Conservation (phyloP, 805 yeast species). For the Cyberlindnera xishuangbannaensis region DNA sequence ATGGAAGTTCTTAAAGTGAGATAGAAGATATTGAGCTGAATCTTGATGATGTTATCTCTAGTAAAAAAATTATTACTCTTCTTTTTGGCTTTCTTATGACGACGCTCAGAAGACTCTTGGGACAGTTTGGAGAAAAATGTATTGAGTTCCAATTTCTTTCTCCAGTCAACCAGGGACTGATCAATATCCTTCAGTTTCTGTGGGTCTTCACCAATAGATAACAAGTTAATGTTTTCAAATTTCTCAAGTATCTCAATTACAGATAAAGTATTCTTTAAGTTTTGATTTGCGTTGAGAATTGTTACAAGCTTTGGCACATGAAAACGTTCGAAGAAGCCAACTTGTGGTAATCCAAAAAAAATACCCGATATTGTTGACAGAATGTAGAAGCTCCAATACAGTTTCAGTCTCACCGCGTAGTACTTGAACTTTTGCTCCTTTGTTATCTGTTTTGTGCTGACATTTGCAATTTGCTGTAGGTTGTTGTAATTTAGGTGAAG, state of each 20-base stretch:
- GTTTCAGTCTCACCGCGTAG: slow-evolving; percentile 29
- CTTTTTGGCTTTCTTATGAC: slow-evolving; percentile 11
- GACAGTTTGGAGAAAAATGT: slow-evolving; percentile 12
- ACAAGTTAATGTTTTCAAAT: slow-evolving; percentile 12
- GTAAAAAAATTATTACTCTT: slow-evolving; percentile 10
- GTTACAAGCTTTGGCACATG: slow-evolving; percentile 32
- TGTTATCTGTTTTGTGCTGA: slow-evolving; percentile 10
- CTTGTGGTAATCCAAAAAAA: slow-evolving; percentile 22
- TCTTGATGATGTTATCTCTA: slow-evolving; percentile 17
- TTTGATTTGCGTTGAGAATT: slow-evolving; percentile 28
- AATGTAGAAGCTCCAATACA: slow-evolving; percentile 40
- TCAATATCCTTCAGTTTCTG: slow-evolving; percentile 19
- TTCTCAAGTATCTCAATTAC: slow-evolving; percentile 27
- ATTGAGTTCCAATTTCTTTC: slow-evolving; percentile 11
- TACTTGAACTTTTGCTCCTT: slow-evolving; percentile 12
- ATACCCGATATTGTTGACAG: slow-evolving; percentile 21
- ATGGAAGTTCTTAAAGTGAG: slow-evolving; percentile 9
- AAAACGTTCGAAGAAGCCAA: slow-evolving; percentile 18
- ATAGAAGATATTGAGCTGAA: slow-evolving; percentile 24
- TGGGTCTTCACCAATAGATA: slow-evolving; percentile 15
- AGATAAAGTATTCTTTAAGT: slow-evolving; percentile 29
- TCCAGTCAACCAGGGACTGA: slow-evolving; percentile 12
- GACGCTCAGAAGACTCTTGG: slow-evolving; percentile 8
- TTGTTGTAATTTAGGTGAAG: slow-evolving; percentile 25
- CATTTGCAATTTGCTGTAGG: slow-evolving; percentile 7